phyloP scores from a whole-genome alignment of 208 protist species.

The Trypanosoma lewisi region DNA sequence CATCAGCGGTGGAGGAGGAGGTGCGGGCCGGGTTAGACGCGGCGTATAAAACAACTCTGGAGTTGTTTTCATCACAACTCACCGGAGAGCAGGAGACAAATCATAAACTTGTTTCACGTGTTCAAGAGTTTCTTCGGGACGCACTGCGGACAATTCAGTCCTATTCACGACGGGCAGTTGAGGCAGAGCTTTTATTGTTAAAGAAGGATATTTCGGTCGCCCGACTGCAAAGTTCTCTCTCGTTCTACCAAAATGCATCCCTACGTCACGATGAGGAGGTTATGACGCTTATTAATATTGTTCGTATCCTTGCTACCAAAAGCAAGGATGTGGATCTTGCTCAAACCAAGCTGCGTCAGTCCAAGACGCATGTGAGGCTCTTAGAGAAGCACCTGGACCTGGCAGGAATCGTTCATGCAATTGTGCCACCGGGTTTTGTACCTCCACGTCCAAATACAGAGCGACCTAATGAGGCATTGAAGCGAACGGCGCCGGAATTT shows the following conservation, averaged over 20 bases:
- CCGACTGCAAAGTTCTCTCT: slow-evolving; percentile 42
- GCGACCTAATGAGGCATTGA: slow-evolving; percentile 14
- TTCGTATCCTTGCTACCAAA: slow-evolving; percentile 51
- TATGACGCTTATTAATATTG: slow-evolving; percentile 60
- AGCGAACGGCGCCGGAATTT: slow-evolving; percentile 55
- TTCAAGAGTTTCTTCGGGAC: slow-evolving; percentile 33
- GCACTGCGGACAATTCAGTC: slow-evolving; percentile 29
- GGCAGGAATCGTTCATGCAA: slow-evolving; percentile 54
- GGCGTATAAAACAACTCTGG: slow-evolving; percentile 3
- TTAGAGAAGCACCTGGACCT: slow-evolving; percentile 71
- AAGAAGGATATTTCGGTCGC: slow-evolving; percentile 46
- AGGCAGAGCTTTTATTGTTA: slow-evolving; percentile 41
- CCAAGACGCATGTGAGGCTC: slow-evolving; percentile 55
- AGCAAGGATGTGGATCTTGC: slow-evolving; percentile 42
- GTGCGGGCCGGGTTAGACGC: background rate
- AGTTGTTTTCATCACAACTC: slow-evolving; percentile 31
- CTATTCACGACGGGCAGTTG: slow-evolving; percentile 32
- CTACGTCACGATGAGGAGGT: slow-evolving; percentile 52
- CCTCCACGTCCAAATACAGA: slow-evolving; percentile 19
- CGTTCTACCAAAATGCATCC: slow-evolving; percentile 41
- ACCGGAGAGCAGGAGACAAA: slow-evolving; percentile 38
- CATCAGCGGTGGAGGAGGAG: slow-evolving; percentile 17
- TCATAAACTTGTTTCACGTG: slow-evolving; percentile 36
- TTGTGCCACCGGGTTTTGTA: slow-evolving; percentile 26
- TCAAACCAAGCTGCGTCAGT: slow-evolving; percentile 33